A percentile compares a stretch with the other conserved stretches of the same genome.
Conservation (phyloP, 2,329 filamentous ascomycete species). For the Arachnopeziza araneosa region DNA sequence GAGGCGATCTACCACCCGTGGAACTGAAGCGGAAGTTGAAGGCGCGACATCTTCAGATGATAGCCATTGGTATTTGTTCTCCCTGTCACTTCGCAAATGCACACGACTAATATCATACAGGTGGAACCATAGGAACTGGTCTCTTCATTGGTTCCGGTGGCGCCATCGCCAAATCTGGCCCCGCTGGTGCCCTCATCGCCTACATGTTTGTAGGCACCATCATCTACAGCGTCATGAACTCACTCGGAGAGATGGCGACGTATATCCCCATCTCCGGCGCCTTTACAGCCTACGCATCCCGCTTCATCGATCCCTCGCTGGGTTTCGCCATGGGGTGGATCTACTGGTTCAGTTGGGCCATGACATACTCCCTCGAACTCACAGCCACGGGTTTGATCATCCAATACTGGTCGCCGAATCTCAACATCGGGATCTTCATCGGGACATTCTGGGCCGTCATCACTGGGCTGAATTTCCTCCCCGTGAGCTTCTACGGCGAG, state of each 20-base stretch:
- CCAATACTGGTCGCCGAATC: slow-evolving; percentile 60
- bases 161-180: slow-evolving; percentile 58
- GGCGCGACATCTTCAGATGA: slow-evolving; percentile 61
- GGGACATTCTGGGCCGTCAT: slow-evolving; percentile 68
- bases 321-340: slow-evolving; percentile 79
- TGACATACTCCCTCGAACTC: slow-evolving; percentile 68
- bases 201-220: slow-evolving; percentile 66
- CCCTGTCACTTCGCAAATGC: background rate
- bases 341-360: slow-evolving; percentile 75
- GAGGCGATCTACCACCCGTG: slow-evolving; percentile 5
- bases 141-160: slow-evolving; percentile 64
- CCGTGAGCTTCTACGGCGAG: slow-evolving; percentile 68
- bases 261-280: slow-evolving; percentile 72
- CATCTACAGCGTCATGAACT: slow-evolving; percentile 70
- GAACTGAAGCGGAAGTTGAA: slow-evolving; percentile 38
- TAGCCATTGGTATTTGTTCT: slow-evolving; percentile 44
- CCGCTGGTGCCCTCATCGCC: slow-evolving; percentile 60
- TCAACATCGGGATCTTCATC: slow-evolving; percentile 68
- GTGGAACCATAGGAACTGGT: slow-evolving; percentile 66
- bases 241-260: slow-evolving; percentile 67
- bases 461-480: slow-evolving; percentile 63
- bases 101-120: slow-evolving; percentile 24
- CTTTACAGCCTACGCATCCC: slow-evolving; percentile 70
- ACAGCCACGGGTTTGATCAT: slow-evolving; percentile 69
- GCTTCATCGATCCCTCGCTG: slow-evolving; percentile 67